Evolutionary conservation across 495 filamentous ascomycete species (phyloP).

Genomic region (Chlorociboria aeruginascens): DNA sequence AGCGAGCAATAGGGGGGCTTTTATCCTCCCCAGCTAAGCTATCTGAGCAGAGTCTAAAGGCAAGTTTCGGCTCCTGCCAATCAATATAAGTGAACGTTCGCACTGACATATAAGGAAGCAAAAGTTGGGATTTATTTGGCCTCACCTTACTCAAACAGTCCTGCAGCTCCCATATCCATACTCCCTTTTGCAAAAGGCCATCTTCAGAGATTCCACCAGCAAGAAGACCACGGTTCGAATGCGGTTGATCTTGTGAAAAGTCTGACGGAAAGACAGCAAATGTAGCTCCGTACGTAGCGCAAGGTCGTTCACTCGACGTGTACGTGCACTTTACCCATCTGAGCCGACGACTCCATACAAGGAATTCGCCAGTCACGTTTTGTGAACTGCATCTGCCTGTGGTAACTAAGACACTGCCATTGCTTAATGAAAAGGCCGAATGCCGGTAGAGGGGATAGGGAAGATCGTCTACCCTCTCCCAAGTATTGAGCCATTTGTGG

Average conservation of each 20-base stretch:
- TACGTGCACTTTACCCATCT: conserved; percentile 32
- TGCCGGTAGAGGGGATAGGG: conserved; percentile 62
- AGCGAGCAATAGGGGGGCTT: conserved; percentile 15
- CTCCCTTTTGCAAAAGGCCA: conserved; percentile 43
- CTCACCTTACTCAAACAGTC: background rate
- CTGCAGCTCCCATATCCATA: conserved; percentile 12
- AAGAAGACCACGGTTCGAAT: conserved; percentile 38
- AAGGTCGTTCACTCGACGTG: conserved; percentile 22
- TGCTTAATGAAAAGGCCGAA: conserved; percentile 43
- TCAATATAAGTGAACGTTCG: background rate
- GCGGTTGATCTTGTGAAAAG: background rate
- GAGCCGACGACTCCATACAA: conserved; percentile 44
- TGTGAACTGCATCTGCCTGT: conserved; percentile 56
- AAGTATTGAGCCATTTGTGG: conserved; percentile 33
- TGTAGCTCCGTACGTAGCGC: conserved; percentile 49
- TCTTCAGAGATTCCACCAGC: conserved; percentile 53
- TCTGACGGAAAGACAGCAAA: conserved; percentile 17
- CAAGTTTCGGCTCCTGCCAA: conserved; percentile 10
- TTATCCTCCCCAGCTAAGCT: background rate
- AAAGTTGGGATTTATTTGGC: background rate
- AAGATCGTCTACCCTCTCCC: conserved; percentile 51
- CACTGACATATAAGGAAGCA: background rate
- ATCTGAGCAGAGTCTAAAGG: conserved; percentile 1
- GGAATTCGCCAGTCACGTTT: conserved; percentile 44
- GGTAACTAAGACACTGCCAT: conserved; percentile 43